phyloP scores from a whole-genome alignment of 2,329 filamentous ascomycete genomes.

The Rhynchosporium secalis region DNA sequence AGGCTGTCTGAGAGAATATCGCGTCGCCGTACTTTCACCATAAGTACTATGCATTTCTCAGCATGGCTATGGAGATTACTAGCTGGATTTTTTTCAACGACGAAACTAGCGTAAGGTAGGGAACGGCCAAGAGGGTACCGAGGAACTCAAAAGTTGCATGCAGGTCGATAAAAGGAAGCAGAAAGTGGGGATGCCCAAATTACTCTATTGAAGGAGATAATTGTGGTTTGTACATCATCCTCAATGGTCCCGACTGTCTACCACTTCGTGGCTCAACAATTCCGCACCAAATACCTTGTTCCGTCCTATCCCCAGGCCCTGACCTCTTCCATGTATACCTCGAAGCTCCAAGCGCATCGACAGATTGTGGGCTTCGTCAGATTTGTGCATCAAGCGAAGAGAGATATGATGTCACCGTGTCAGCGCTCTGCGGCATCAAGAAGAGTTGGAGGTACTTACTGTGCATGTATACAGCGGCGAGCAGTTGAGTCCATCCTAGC shows the following conservation, averaged over 20 bases:
- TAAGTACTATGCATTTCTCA: too few relatives aligned
- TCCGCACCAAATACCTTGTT: conserved; percentile 6
- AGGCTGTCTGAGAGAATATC: too few relatives aligned
- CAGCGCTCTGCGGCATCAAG: conserved; percentile 6
- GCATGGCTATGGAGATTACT: too few relatives aligned
- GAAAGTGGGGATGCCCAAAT: conserved; percentile 4
- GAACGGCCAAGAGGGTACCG: conserved; percentile 6
- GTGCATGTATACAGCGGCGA: conserved; percentile 6
- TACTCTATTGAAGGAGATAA: background rate
- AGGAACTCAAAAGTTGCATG: conserved; percentile 6
- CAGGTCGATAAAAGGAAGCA: conserved; percentile 5
- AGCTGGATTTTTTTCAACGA: too few relatives aligned
- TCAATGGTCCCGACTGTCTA: conserved; percentile 1
- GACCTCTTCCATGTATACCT: conserved; percentile 5
- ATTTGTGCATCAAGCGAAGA: conserved; percentile 3
- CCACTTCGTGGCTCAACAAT: conserved; percentile 5
- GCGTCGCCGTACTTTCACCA: too few relatives aligned
- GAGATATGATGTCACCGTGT: conserved; percentile 6
- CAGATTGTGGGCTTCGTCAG: conserved; percentile 2
- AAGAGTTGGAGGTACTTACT: conserved; percentile 2
- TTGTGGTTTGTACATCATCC: conserved; percentile 8
- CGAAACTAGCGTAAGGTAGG: background rate
- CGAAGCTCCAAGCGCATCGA: conserved; percentile 5
- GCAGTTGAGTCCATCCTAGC: conserved; percentile 17
- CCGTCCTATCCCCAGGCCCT: background rate